A percentile compares a stretch with the other conserved stretches of the same genome.
Conservation (phyloP, 768 basidiomycete species). For the Leccinellum rugosiceps region DNA sequence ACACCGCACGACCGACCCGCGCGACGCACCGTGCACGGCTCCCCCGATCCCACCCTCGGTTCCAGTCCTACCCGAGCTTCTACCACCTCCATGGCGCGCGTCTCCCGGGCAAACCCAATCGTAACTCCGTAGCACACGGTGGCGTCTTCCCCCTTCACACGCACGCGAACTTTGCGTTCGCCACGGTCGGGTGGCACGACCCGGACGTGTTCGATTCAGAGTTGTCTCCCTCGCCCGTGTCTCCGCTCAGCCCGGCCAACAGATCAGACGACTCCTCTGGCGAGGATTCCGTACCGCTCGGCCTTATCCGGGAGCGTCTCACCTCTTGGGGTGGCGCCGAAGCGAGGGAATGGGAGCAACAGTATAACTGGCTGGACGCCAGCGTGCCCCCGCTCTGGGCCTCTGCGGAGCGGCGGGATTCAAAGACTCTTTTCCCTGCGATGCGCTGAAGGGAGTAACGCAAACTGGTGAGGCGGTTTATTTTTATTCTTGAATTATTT, state of each 20-base stretch:
- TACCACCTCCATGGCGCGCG: slow-evolving; percentile 9
- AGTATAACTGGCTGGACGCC: neutral
- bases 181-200: slow-evolving; percentile 11
- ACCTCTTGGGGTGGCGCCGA: neutral
- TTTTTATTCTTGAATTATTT: neutral
- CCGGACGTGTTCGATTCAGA: slow-evolving; percentile 4
- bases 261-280: neutral
- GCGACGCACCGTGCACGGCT: neutral
- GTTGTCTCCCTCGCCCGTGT: slow-evolving; percentile 6
- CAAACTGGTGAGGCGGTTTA: neutral
- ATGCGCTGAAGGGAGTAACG: neutral
- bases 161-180: neutral
- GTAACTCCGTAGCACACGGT: slow-evolving; percentile 11
- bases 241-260: slow-evolving; percentile 20
- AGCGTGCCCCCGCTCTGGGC: neutral
- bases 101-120: neutral
- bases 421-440: neutral
- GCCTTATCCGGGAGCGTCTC: slow-evolving; percentile 7
- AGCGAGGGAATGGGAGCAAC: neutral
- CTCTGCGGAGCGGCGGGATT: neutral
- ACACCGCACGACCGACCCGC: neutral
- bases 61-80: slow-evolving; percentile 3
- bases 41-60: neutral
- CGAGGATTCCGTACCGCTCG: slow-evolving; percentile 19
- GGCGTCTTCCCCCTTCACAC: slow-evolving; percentile 13